Evolutionary conservation across 176 grass and related monocot species (phyloP), one percentile per base, ranked within the genome.

Genomic region (Alopecurus myosuroides): DNA sequence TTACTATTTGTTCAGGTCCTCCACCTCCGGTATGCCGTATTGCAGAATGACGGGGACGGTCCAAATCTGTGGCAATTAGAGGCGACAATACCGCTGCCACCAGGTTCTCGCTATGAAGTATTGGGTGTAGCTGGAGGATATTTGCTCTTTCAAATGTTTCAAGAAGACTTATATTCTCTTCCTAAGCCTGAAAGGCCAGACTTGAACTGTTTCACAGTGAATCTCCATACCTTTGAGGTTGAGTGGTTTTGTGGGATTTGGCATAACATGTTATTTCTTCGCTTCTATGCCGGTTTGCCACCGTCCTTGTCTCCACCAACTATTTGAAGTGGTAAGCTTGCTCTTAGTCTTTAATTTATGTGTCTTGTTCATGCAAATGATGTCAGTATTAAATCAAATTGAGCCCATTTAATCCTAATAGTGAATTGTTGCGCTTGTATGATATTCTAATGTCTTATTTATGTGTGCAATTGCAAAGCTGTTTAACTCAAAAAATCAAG

Each of bases 251-350:
- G 33, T 37, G 33, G 1, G 64, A 48, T 45, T 29, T 9, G 41
- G 14, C 25, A 26, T 9, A 18, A 26, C 7, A 9, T 73, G 28
- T 8, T 45, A 17, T 7, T 28, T 9, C 41, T 25, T 4, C 15
- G 17, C 12, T 25, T 72, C 12, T 72, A 72, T 72, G 69, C 40
- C 2, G 69, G 69, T 45, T 72, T 72, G 6, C n/a, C 69, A 8
- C 6, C 69, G 4, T 72, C n/a, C n/a, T 72, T 72, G 69, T 72
- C 69, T 15, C 12, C 9, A 28, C 23, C 69, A 45, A 26, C 69
- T 28, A 72, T 72, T 72, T 72, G 69, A 72, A 72, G 25, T 44
- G n/a, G 69, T 73, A 73, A 46, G 70, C 69, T 46, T 73, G 23
- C 40, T 10, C 3, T 26, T 46, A 18, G 23, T 45, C 15, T 46